Evolutionary conservation across 306 rosid species (phyloP).

Genomic region (Astragalus glycyphyllos): DNA sequence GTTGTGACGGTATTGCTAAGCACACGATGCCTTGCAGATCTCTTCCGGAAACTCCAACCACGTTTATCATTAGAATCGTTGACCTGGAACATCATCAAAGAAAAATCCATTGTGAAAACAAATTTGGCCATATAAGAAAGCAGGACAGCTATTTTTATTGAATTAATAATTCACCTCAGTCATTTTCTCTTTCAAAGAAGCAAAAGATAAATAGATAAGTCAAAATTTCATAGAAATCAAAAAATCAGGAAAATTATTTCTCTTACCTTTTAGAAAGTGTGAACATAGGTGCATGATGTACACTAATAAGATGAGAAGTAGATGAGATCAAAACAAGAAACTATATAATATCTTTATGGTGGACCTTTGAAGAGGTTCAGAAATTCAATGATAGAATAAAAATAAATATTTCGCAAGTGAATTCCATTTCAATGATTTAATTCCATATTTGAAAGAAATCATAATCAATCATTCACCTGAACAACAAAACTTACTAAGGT

Average conservation of each 20-base stretch:
- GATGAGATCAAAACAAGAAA: background rate
- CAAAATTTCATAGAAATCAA: too few relatives aligned
- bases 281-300: too few relatives aligned
- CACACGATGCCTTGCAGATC: slow-evolving; percentile 83
- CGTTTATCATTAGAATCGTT: slow-evolving; percentile 81
- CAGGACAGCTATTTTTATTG: too few relatives aligned
- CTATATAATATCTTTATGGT: background rate
- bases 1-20: slow-evolving; percentile 81
- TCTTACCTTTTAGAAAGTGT: too few relatives aligned
- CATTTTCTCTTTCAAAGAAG: too few relatives aligned
- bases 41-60: slow-evolving; percentile 96
- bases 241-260: too few relatives aligned
- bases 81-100: slow-evolving; percentile 47
- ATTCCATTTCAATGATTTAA: background rate
- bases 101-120: slow-evolving; percentile 4
- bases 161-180: too few relatives aligned
- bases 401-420: background rate
- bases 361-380: background rate
- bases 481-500: slow-evolving; percentile 24
- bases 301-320: background rate
- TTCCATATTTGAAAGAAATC: background rate
- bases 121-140: background rate
- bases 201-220: too few relatives aligned
- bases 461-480: slow-evolving; percentile 9
- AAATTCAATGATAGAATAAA: background rate